These are phyloP conservation scores for Xylariaceae sp. DNA, from an alignment of 2,329 filamentous ascomycete species.

Conservation along the genomic window DNA sequence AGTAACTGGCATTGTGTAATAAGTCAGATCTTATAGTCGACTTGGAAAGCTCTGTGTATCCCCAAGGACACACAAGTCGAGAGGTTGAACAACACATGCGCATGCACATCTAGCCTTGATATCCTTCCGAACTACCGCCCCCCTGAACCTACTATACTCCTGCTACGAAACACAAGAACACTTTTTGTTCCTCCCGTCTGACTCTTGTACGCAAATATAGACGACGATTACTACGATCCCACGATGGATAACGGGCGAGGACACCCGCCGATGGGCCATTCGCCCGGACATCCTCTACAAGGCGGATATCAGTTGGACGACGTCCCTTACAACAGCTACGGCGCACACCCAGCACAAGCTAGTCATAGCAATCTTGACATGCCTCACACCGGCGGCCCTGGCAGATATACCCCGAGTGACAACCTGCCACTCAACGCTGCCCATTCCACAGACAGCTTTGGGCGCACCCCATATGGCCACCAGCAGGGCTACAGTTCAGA, in stretches of 20 bases:
- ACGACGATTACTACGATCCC: constrained; percentile 59
- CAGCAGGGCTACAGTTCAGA: constrained; percentile 55
- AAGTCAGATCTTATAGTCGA: too few species aligned
- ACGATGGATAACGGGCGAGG: constrained; percentile 50
- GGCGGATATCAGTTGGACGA: constrained; percentile 82
- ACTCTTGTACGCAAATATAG: constrained; percentile 22
- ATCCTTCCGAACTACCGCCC: too few species aligned
- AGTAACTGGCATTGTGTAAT: too few species aligned
- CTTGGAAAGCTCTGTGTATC: too few species aligned
- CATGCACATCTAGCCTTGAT: too few species aligned
- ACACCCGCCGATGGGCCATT: constrained; percentile 62
- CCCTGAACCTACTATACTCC: not conserved
- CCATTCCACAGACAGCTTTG: constrained; percentile 51
- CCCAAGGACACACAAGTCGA: too few species aligned
- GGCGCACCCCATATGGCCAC: constrained; percentile 37
- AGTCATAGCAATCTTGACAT: constrained; percentile 57
- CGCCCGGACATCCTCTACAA: constrained; percentile 68
- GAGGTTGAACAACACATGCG: too few species aligned
- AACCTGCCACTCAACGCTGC: constrained; percentile 79
- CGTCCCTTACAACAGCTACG: constrained; percentile 58
- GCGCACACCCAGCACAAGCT: constrained; percentile 22
- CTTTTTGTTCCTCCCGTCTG: not conserved
- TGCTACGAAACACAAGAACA: not conserved
- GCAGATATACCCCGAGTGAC: constrained; percentile 62
- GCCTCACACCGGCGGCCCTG: constrained; percentile 53